Evolutionary conservation across 2,329 filamentous ascomycete genomes (phyloP).

Genomic region (Talaromyces amestolkiae): DNA sequence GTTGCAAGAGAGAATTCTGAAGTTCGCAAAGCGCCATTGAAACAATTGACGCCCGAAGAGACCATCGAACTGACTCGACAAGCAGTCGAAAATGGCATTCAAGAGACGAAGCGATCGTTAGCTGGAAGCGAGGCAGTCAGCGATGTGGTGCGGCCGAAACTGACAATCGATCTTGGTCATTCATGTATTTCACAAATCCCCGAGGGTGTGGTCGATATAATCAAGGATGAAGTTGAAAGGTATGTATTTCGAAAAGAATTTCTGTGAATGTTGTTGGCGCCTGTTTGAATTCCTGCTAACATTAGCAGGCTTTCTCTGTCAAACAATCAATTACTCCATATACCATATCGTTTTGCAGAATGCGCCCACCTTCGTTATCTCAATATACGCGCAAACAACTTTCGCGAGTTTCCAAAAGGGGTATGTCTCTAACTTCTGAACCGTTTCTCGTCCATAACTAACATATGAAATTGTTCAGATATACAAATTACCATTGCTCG

Average conservation of each 20-base stretch:
- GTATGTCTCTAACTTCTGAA: conserved; percentile 46
- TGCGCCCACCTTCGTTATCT: conserved; percentile 51
- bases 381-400: conserved; percentile 50
- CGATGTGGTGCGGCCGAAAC: conserved; percentile 48
- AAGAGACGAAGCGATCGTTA: conserved; percentile 48
- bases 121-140: conserved; percentile 47
- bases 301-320: conserved; percentile 47
- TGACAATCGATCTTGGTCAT: conserved; percentile 53
- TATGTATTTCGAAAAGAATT: conserved; percentile 24
- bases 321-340: conserved; percentile 51
- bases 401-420: conserved; percentile 61
- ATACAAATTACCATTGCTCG: conserved; percentile 78
- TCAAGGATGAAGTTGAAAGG: conserved; percentile 55
- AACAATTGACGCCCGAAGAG: conserved; percentile 41
- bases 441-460: conserved; percentile 20
- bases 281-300: not conserved
- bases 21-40: conserved; percentile 26
- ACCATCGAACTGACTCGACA: conserved; percentile 46
- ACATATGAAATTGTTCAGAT: conserved; percentile 56
- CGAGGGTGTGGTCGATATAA: conserved; percentile 50
- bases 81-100: conserved; percentile 48
- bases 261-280: not conserved
- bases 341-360: conserved; percentile 49
- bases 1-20: conserved; percentile 24
- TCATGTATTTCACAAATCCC: conserved; percentile 50